Evolutionary conservation across 148 eudicot genomes (phyloP), one percentile per base, ranked within the genome.

Genomic region (Chenopodium berlandieri): DNA sequence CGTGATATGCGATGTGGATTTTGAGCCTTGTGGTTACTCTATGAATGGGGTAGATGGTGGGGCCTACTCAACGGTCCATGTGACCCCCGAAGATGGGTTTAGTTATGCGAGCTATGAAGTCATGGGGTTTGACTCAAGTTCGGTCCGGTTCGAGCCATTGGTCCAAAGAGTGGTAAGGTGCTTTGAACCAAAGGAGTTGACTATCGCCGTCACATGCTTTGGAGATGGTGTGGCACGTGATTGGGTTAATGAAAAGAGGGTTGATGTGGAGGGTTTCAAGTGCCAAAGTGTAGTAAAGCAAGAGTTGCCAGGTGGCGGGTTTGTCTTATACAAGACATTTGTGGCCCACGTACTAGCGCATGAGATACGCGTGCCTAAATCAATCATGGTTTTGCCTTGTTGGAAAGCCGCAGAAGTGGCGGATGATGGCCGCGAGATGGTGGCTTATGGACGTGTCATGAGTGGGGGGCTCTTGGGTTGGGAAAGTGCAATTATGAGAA

Each of bases 81-180:
- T 89, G 79, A 89, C 92, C 8, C 91, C 91, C 0, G 91, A 89
- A 71, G 88, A 89, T 32, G 91, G 88, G 69, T 89, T 89, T 31
- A 88, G 92, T 34, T 90, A 90, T 10, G 92, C 92, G 2, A 90
- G 94, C 86, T 91, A 88, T 44, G 94, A 91, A 65, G 91, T 86
- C 2, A 84, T 88, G 89, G 94, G 92, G 73, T 79, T 86, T 40
- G 85, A 88, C 77, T 77, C 87, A 0, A 52, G 76, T 9, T 76
- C 87, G 1, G 23, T 78, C 9, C 48, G 58, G 50, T 78, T 84
- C 10, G 85, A 54, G 22, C 82, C 75, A 0, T 4, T 90, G 78
- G 86, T 90, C 9, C 52, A 82, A 73, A 82, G 92, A 79, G 90
- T 79, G 25, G 30, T 90, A 16, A 76, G 75, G 47, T 86, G 90